Evolutionary conservation across 495 filamentous ascomycete species (phyloP).

Genomic region (Elasticomyces elasticus): DNA sequence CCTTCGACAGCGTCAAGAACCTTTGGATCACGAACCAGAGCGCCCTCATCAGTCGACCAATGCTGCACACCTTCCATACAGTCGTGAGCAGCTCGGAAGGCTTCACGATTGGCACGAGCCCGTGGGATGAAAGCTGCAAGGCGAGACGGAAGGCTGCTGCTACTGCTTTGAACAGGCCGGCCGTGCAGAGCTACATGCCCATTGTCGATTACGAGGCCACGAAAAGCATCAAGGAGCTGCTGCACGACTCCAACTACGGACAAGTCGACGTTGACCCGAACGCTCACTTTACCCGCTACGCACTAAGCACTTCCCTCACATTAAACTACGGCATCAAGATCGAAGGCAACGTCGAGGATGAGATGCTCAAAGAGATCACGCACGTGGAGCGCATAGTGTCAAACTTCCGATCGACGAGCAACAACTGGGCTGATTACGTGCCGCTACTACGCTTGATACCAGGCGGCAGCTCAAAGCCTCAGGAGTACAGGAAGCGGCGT

Average conservation of each 20-base stretch:
- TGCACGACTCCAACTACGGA: conserved; percentile 45
- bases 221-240: conserved; percentile 54
- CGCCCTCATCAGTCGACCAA: conserved; percentile 59
- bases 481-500: conserved; percentile 44
- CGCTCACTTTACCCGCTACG: conserved; percentile 56
- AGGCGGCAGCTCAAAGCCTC: conserved; percentile 43
- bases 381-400: conserved; percentile 53
- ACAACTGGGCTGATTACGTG: conserved; percentile 65
- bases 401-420: conserved; percentile 55
- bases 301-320: conserved; percentile 55
- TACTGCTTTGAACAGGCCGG: conserved; percentile 57
- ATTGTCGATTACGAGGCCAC: conserved; percentile 60
- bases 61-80: conserved; percentile 61
- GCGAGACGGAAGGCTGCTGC: conserved; percentile 59
- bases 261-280: conserved; percentile 51
- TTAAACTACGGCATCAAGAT: conserved; percentile 59
- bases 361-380: conserved; percentile 51
- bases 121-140: conserved; percentile 68
- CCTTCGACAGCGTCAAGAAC: conserved; percentile 55
- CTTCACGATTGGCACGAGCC: conserved; percentile 64
- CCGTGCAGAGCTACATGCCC: conserved; percentile 58
- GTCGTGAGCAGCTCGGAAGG: conserved; percentile 60
- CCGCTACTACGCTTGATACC: conserved; percentile 50
- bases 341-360: conserved; percentile 47
- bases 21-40: conserved; percentile 65